Percentiles rank a stretch among this genome's conserved stretches.
phyloP scores from a whole-genome alignment of 352 stramenopile genomes.

The Phytophthora sp. region DNA sequence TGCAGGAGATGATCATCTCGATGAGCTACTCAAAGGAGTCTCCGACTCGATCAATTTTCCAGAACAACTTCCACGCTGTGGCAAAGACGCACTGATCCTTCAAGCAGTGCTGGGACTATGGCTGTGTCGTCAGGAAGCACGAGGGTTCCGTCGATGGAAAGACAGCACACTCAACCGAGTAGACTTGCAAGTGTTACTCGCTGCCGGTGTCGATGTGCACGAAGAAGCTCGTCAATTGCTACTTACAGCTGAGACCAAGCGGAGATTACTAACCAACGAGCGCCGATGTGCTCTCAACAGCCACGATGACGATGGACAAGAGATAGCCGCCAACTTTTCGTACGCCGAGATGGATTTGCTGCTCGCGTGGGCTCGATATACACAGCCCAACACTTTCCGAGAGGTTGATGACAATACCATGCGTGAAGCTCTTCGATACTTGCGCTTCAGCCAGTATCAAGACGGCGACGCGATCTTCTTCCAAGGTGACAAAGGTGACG shows the following conservation, averaged over 20 bases:
- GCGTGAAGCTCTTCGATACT: conserved; percentile 47
- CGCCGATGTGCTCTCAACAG: neutral
- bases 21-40: conserved; percentile 27
- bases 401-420: conserved; percentile 45
- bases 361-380: conserved; percentile 46
- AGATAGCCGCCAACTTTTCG: conserved; percentile 33
- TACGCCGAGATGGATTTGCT: conserved; percentile 46
- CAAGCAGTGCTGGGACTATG: conserved; percentile 35
- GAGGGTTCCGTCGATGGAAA: conserved; percentile 37
- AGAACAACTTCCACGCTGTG: conserved; percentile 11
- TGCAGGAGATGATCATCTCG: conserved; percentile 32
- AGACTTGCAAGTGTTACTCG: conserved; percentile 21
- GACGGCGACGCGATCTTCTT: conserved; percentile 61
- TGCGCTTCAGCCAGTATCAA: conserved; percentile 49
- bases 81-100: conserved; percentile 23
- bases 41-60: conserved; percentile 26
- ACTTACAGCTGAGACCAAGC: conserved; percentile 33
- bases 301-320: conserved; percentile 1
- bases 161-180: conserved; percentile 22
- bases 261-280: conserved; percentile 19
- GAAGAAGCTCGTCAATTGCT: conserved; percentile 38
- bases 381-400: conserved; percentile 55
- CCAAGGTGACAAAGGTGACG: conserved; percentile 59
- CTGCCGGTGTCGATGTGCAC: conserved; percentile 24
- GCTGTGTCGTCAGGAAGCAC: conserved; percentile 18